Percentiles rank a stretch among this genome's conserved stretches.
Conservation (phyloP, 164 flowering plant species). For the Piper betle region DNA sequence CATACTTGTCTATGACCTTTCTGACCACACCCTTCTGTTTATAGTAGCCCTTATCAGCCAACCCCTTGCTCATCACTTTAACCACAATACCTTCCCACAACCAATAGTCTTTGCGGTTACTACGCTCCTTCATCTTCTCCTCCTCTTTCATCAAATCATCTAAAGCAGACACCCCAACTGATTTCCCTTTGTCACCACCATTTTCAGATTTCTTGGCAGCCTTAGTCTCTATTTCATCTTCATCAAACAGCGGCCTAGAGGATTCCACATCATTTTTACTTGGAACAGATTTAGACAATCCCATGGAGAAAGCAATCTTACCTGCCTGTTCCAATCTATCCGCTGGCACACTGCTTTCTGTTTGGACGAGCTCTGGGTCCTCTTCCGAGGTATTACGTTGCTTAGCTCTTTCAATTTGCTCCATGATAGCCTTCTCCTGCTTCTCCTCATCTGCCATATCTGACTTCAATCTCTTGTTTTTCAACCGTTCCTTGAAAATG, state of each 20-base stretch:
- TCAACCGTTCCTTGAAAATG: conserved; percentile 57
- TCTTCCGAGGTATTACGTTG: conserved; percentile 17
- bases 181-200: conserved; percentile 7
- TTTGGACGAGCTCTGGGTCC: conserved; percentile 1
- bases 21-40: conserved; percentile 72
- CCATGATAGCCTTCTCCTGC: conserved; percentile 58
- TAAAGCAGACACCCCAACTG: conserved; percentile 33
- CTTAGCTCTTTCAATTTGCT: conserved; percentile 74
- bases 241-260: conserved; percentile 36
- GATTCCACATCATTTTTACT: conserved; percentile 29
- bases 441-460: conserved; percentile 84
- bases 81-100: conserved; percentile 70
- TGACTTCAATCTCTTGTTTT: conserved; percentile 54
- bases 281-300: conserved; percentile 16
- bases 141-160: conserved; percentile 84
- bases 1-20: conserved; percentile 72
- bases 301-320: conserved; percentile 51
- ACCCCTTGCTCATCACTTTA: conserved; percentile 74
- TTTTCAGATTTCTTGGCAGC: conserved; percentile 8
- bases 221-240: conserved; percentile 17
- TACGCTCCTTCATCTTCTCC: conserved; percentile 64
- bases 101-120: conserved; percentile 81
- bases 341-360: conserved; percentile 2
- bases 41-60: conserved; percentile 69
- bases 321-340: conserved; percentile 27